Base-by-base conservation (phyloP, 2,329 filamentous ascomycete species). In the Cercospora canescens region DNA sequence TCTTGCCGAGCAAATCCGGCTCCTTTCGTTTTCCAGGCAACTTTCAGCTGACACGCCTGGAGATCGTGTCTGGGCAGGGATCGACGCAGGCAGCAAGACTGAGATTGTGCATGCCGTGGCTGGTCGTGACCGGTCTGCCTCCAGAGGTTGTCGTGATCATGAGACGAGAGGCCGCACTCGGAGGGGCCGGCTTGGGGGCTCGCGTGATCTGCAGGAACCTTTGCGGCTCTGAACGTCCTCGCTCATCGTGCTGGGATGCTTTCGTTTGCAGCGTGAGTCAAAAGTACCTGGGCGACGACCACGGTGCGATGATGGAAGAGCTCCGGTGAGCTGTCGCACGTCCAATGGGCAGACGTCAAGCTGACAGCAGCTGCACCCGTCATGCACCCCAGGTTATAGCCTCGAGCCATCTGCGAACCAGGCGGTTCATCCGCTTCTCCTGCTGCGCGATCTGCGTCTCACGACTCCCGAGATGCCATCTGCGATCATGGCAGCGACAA, bases 401-500 rank as follows among this genome's bases (percentile, higher is more conserved):
- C 28, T 55, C 16, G 52, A 30, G n/a, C 28, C 52, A 32, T 24
- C 52, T 56, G 52, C 52, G 30, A 32, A 34, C 30, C 52, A 32
- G 50, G n/a, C 26, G 28, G 26, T 28, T 54, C 50, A 54, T 32
- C 52, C 52, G 52, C 52, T 56, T 12, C 30, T 56, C 52, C 50
- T 55, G 60, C 60, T 21, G 24, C 34, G 16, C 34, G 50, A 62
- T 39, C 60, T 62, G 48, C 60, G 24, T 41, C 28, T 48, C 28
- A 39, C n/a, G 45, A 37, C 4, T 26, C 41, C 32, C n/a, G 32
- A 12, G n/a, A 37, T 62, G 34, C 60, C 60, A 56, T 45, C 45
- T 28, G 34, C 48, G 14, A 58, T 41, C 21, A 74, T 73, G 72
- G 62, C 71, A 21, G 34, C 64, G 24, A 52, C 59, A 35, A 45